These are phyloP conservation scores for Leucoagaricus sp. DNA, from an alignment of 1,284 basidiomycete genomes.

Conservation along the genomic window DNA sequence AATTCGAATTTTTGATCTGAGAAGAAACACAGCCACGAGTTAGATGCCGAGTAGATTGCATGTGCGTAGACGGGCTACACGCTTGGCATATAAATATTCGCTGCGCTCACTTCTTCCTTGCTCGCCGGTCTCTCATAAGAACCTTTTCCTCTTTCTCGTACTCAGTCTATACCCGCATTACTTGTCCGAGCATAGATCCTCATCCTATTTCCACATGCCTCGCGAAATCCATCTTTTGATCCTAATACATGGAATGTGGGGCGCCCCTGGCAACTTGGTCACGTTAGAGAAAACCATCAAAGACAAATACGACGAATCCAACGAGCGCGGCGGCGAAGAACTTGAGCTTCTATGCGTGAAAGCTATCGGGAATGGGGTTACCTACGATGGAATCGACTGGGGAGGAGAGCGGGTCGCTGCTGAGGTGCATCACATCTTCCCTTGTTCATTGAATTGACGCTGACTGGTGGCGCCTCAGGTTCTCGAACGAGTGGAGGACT, in stretches of 20 bases:
- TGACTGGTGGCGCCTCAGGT: constrained; percentile 39
- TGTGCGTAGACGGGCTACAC: background rate
- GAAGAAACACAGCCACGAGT: background rate
- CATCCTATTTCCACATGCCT: background rate
- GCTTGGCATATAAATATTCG: background rate
- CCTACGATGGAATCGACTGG: constrained; percentile 79
- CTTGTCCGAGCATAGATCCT: too few species aligned
- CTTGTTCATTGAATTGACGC: background rate
- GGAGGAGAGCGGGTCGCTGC: constrained; percentile 69
- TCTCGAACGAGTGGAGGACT: constrained; percentile 47
- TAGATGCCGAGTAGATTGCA: constrained; percentile 4
- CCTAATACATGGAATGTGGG: constrained; percentile 87
- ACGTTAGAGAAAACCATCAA: constrained; percentile 38
- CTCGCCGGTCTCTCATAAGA: background rate
- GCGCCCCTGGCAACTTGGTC: constrained; percentile 53
- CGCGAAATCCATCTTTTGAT: constrained; percentile 57
- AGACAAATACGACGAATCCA: constrained; percentile 30
- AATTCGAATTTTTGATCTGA: background rate
- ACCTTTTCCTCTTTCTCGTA: background rate
- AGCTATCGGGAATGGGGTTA: constrained; percentile 57
- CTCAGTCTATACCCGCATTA: too few species aligned
- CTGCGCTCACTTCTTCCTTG: background rate
- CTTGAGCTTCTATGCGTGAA: constrained; percentile 54
- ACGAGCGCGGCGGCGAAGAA: constrained; percentile 27
- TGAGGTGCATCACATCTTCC: constrained; percentile 48